Conservation (phyloP, 805 yeast species). For the Yamadazyma scolyti region DNA sequence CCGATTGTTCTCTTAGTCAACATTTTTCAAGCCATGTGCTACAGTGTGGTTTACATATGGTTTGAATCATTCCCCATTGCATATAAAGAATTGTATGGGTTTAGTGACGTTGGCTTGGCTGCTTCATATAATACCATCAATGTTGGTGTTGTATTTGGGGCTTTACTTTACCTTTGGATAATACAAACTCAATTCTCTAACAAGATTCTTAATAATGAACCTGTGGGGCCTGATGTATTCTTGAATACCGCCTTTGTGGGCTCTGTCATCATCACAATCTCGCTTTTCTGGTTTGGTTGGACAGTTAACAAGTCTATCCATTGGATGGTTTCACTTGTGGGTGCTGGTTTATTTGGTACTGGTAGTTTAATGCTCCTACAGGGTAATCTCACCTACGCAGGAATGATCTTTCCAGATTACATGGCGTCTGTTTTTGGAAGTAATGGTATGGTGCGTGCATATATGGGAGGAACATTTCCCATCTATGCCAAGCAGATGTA, state of each 20-base stretch:
- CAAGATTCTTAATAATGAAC: constrained; percentile 10
- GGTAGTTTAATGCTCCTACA: constrained; percentile 48
- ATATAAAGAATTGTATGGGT: constrained; percentile 40
- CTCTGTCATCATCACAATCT: constrained; percentile 33
- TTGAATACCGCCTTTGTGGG: constrained; percentile 39
- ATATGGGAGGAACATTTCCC: constrained; percentile 56
- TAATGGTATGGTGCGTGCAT: constrained; percentile 45
- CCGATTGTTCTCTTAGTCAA: constrained; percentile 56
- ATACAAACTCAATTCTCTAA: constrained; percentile 1
- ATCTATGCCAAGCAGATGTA: constrained; percentile 61
- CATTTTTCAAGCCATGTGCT: constrained; percentile 47
- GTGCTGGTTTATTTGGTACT: constrained; percentile 35
- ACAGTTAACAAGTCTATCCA: constrained; percentile 33
- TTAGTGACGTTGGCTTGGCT: constrained; percentile 48
- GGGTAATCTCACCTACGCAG: constrained; percentile 45
- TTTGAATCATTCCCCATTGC: constrained; percentile 63
- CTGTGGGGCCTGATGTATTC: constrained; percentile 37
- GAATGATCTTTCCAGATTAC: constrained; percentile 44
- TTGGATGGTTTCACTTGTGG: constrained; percentile 48
- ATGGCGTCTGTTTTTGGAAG: constrained; percentile 58
- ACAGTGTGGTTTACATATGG: constrained; percentile 52
- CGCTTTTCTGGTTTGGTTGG: constrained; percentile 50
- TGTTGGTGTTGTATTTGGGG: constrained; percentile 7
- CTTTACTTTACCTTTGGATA: constrained; percentile 1
- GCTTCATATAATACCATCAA: constrained; percentile 7